These are phyloP conservation scores for Stropharia rugosoannulata DNA, from an alignment of 768 basidiomycete species.

Conservation along the genomic window DNA sequence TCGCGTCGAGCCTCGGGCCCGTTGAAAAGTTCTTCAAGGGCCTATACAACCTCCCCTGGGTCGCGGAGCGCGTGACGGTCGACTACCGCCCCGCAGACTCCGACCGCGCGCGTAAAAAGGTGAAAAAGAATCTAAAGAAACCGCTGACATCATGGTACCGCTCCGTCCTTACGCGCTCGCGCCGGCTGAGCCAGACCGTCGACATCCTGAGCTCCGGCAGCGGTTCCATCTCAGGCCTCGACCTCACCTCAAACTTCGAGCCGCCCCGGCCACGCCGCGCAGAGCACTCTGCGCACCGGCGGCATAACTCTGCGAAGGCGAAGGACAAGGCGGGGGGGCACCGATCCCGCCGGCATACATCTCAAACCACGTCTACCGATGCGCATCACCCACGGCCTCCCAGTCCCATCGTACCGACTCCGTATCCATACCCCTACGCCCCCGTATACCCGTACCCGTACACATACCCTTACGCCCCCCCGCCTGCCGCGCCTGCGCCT, in stretches of 20 bases:
- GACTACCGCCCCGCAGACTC: slow-evolving; percentile 41
- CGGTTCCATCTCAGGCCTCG: slow-evolving; percentile 12
- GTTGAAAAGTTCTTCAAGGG: slow-evolving; percentile 41
- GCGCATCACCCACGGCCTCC: slow-evolving; percentile 11
- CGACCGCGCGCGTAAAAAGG: slow-evolving; percentile 21
- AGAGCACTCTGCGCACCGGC: slow-evolving; percentile 13
- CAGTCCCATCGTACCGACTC: slow-evolving; percentile 19
- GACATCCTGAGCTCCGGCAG: slow-evolving; percentile 20
- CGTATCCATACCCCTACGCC: slow-evolving; percentile 22
- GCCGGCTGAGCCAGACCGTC: slow-evolving; percentile 15
- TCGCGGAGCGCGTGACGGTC: slow-evolving; percentile 41
- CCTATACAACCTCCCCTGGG: slow-evolving; percentile 46
- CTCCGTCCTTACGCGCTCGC: slow-evolving; percentile 20
- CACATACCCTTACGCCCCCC: slow-evolving; percentile 10
- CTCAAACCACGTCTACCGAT: slow-evolving; percentile 12
- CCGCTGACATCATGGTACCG: slow-evolving; percentile 26
- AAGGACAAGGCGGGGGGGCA: slow-evolving; percentile 5
- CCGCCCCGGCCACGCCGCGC: slow-evolving; percentile 19
- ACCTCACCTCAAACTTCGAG: slow-evolving; percentile 15
- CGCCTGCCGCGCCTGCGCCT: slow-evolving; percentile 3
- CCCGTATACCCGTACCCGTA: slow-evolving; percentile 14
- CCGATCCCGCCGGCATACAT: slow-evolving; percentile 10
- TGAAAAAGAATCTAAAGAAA: slow-evolving; percentile 19
- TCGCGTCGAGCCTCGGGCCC: slow-evolving; percentile 34
- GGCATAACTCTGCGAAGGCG: slow-evolving; percentile 9